Evolutionary conservation across 305 asterid genomes (phyloP), one percentile per base, ranked within the genome.

Genomic region (Fraxinus xanthoxyloides): DNA sequence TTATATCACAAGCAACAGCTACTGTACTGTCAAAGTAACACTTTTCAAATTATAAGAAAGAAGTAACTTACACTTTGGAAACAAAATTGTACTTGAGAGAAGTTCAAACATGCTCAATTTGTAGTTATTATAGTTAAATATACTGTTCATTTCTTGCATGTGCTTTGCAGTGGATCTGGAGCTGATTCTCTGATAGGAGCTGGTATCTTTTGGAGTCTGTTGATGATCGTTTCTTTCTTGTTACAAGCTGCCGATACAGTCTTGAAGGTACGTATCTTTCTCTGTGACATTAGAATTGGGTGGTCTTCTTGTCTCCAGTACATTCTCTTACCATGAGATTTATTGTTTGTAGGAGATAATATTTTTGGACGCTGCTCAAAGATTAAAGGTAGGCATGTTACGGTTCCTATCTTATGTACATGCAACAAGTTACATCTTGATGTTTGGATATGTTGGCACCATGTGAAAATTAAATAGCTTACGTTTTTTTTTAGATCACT

Each of bases 161-260:
- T 78, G 76, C 84, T 84, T 81, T 85, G 87, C 94, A 96, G 99
- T 79, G 99, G 99, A 85, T 91, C 99, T 72, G 94, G 98, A 83
- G 89, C 98, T 85, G 98, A 98, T 79, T 94, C 99, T 82, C 87
- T 94, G 90, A 86, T 91, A 92, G 98, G 91, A 82, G 93, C 92
- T 70, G 98, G 98, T 82, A 76, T 93, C 61, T 94, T 94, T 89
- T 96, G 99, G 99, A 96, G 98, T 86, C 88, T 89, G 90, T 86
- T 94, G 87, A 94, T 96, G 99, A 90, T 94, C 34, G 82, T 92
- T 84, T 96, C 99, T 36, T 96, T 96, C 93, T 87, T 96, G 76
- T 88, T 94, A 69, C 99, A 94, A 92, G 99, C 99, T 81, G 99
- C 95, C 77, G 99, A 96, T 83, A 90, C 98, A 56, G 92, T 96